Conservation (phyloP, 441 rosid genomes). For the Jatropha podagrica region DNA sequence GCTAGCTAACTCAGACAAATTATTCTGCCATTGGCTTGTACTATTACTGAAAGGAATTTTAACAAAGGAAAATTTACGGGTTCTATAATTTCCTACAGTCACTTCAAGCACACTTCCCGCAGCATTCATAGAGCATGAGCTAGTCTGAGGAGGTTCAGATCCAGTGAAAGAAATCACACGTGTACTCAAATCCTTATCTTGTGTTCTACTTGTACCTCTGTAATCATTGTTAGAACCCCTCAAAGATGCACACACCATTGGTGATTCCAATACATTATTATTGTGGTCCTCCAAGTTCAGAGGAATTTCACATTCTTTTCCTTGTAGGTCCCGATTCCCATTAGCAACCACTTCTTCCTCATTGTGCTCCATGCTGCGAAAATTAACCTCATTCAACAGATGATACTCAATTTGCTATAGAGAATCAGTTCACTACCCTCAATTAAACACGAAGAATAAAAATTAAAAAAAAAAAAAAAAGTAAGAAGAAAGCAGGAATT, state of each 20-base stretch:
- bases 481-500: background rate
- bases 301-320: constrained; percentile 36
- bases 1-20: background rate
- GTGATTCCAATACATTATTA: constrained; percentile 34
- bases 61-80: constrained; percentile 29
- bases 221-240: constrained; percentile 30
- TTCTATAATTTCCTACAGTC: constrained; percentile 38
- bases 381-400: constrained; percentile 28
- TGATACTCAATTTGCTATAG: constrained; percentile 10
- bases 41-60: background rate
- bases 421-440: background rate
- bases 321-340: constrained; percentile 31
- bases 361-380: constrained; percentile 44
- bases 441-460: background rate
- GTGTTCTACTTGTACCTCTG: constrained; percentile 16
- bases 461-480: background rate
- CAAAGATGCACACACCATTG: constrained; percentile 25
- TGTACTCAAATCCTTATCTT: constrained; percentile 26
- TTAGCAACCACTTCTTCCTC: constrained; percentile 45
- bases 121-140: constrained; percentile 29
- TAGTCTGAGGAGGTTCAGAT: constrained; percentile 27
- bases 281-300: constrained; percentile 36
- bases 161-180: constrained; percentile 27
- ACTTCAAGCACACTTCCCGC: constrained; percentile 38
- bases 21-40: constrained; percentile 10